Conservation (phyloP, 768 basidiomycete species). For the Phylloporus arenicola region DNA sequence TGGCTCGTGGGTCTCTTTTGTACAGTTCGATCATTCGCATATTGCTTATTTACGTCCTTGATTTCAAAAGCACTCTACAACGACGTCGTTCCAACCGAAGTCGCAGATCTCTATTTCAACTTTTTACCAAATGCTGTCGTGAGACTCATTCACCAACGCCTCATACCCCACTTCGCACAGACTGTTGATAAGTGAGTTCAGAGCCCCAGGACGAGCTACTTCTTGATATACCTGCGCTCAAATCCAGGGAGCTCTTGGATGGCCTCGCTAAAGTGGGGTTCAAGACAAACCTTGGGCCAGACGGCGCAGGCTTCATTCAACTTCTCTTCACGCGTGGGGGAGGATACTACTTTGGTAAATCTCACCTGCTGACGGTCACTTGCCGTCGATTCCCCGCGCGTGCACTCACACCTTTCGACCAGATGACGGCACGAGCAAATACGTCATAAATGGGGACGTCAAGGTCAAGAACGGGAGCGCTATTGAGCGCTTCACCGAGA, state of each 20-base stretch:
- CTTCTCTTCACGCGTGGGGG: conserved; percentile 28
- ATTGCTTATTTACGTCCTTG: background rate
- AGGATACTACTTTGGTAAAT: conserved; percentile 39
- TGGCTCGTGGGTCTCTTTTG: conserved; percentile 7
- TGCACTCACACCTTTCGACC: background rate
- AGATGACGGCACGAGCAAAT: conserved; percentile 39
- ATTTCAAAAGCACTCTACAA: conserved; percentile 12
- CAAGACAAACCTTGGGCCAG: conserved; percentile 31
- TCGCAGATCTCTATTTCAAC: conserved; percentile 15
- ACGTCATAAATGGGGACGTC: conserved; percentile 44
- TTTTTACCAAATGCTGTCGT: conserved; percentile 14
- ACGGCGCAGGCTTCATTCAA: conserved; percentile 31
- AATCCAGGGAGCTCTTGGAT: conserved; percentile 31
- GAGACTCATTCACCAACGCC: conserved; percentile 21
- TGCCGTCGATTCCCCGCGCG: background rate
- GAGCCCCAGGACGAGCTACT: too few relatives aligned
- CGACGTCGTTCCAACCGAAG: conserved; percentile 18
- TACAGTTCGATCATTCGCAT: background rate
- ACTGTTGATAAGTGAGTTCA: conserved; percentile 24
- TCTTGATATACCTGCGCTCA: background rate
- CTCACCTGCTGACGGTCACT: background rate
- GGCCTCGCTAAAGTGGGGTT: conserved; percentile 37
- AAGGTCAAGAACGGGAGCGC: conserved; percentile 43
- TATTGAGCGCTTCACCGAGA: conserved; percentile 29
- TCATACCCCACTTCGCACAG: conserved; percentile 13